A percentile compares a stretch with the other conserved stretches of the same genome.
phyloP scores from a whole-genome alignment of 2,329 filamentous ascomycete genomes.

The Cryphonectria carpinicola region DNA sequence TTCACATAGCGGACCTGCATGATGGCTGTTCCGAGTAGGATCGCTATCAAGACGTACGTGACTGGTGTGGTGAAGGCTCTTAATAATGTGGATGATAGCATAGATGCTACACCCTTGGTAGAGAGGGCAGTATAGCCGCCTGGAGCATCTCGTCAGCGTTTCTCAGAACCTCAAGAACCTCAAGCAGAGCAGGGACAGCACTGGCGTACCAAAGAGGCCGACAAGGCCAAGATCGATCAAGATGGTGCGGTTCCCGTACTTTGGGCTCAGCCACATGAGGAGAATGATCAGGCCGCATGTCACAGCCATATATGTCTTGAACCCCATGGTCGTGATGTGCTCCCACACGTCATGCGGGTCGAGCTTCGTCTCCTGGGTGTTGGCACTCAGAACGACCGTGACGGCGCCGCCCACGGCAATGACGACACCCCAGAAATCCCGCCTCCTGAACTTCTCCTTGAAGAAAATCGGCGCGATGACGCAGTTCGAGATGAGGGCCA shows the following conservation, averaged over 20 bases:
- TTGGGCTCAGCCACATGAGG: slow-evolving; percentile 81
- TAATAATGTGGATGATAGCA: slow-evolving; percentile 89
- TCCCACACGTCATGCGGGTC: slow-evolving; percentile 89
- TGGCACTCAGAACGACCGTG: slow-evolving; percentile 89
- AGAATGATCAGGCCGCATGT: slow-evolving; percentile 73
- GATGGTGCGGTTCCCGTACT: slow-evolving; percentile 83
- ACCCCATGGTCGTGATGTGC: slow-evolving; percentile 84
- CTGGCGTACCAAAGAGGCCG: slow-evolving; percentile 78
- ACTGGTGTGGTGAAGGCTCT: slow-evolving; percentile 89
- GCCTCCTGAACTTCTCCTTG: slow-evolving; percentile 82
- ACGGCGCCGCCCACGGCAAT: slow-evolving; percentile 88
- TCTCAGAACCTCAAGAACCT: slow-evolving; percentile 11
- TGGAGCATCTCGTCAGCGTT: slow-evolving; percentile 38
- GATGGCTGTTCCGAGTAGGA: slow-evolving; percentile 82
- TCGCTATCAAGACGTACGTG: slow-evolving; percentile 80
- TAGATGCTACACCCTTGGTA: slow-evolving; percentile 94
- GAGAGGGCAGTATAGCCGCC: slow-evolving; percentile 95
- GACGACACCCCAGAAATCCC: slow-evolving; percentile 86
- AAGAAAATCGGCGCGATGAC: slow-evolving; percentile 94
- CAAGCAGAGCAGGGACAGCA: background rate
- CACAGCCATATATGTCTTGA: slow-evolving; percentile 85
- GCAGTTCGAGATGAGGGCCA: slow-evolving; percentile 94
- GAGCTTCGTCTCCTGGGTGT: slow-evolving; percentile 85
- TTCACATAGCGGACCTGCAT: slow-evolving; percentile 99
- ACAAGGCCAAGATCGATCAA: slow-evolving; percentile 93